A percentile compares a stretch with the other conserved stretches of the same genome.
phyloP scores from a whole-genome alignment of 108 stramenopile species.

The Craspedostauros australis region DNA sequence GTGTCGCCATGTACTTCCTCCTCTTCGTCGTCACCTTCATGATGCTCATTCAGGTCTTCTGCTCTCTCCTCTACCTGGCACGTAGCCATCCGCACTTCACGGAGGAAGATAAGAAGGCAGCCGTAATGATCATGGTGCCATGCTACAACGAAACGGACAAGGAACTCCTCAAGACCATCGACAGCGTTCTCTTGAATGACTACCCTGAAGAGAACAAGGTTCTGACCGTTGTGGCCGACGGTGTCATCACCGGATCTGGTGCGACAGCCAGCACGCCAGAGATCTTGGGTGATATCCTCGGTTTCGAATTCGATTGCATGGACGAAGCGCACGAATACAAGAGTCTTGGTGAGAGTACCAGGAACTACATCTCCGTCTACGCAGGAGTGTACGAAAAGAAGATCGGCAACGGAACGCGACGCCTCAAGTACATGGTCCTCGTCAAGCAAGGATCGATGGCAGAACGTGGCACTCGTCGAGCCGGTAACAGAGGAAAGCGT shows the following conservation, averaged over 20 bases:
- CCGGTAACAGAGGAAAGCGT: constrained; percentile 55
- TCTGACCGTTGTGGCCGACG: constrained; percentile 11
- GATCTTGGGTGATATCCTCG: constrained; percentile 39
- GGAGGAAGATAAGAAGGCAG: constrained; percentile 31
- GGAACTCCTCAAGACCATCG: constrained; percentile 50
- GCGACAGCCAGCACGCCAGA: constrained; percentile 36
- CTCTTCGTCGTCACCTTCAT: not conserved
- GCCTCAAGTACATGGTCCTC: constrained; percentile 48
- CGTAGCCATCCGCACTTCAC: constrained; percentile 8
- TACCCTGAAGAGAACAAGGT: constrained; percentile 55
- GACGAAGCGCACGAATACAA: constrained; percentile 36
- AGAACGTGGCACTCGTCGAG: constrained; percentile 39
- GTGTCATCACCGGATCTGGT: constrained; percentile 38
- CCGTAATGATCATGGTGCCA: constrained; percentile 53
- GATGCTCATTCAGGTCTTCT: not conserved
- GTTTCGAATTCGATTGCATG: constrained; percentile 31
- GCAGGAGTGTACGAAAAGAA: constrained; percentile 37
- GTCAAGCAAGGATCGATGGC: constrained; percentile 44
- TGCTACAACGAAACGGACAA: constrained; percentile 54
- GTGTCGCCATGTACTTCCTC: not conserved
- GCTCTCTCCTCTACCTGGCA: not conserved
- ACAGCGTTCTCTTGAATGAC: constrained; percentile 31
- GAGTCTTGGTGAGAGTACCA: constrained; percentile 30
- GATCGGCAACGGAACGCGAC: not conserved
- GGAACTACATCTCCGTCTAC: constrained; percentile 42